Base-by-base conservation (phyloP, 352 stramenopile species). In the Phytophthora uliginosa region DNA sequence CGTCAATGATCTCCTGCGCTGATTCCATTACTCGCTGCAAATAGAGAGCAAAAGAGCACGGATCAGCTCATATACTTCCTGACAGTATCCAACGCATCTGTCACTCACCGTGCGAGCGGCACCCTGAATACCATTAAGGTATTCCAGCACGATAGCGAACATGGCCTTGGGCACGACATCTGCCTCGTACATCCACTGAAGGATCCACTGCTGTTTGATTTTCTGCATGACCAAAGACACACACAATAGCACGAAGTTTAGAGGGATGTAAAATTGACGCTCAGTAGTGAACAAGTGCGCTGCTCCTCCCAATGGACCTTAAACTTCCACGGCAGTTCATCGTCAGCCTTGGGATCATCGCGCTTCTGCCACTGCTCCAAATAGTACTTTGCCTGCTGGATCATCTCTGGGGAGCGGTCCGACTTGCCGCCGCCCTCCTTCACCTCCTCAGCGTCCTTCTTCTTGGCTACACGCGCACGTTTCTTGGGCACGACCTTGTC, bases 351-450 rank as follows among this genome's bases (percentile, higher is more conserved):
- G 8, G 79, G 82, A 38, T 92, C 78, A n/a, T 86, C 68, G 33
- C 83, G 76, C 60, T 74, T 83, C 67, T 90, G 81, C 86, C 87
- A 95, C 54, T 91, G 82, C 63, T 94, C 81, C 40, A 95, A 69
- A 68, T 95, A 95, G 74, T 93, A 94, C 68, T 88, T 89, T 63
- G 85, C 86, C 52, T 89, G 79, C 78, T 94, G 86, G 66, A 95
- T 92, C 76, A 89, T 85, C 69, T 95, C 89, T 24, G 86, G 84
- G 48, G 86, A 93, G 42, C 84, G 84, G 58, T 93, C 88, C 5
- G 84, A 78, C 65, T 94, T 92, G 65, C 84, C 85, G 22, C 85
- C 82, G 40, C 82, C 76, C 34, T 91, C 74, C 52, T 81, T 80
- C 24, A 59, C 75, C 15, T 77, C 67, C 20, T 65, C 78, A 12